Base-by-base conservation (phyloP, 169 alveolate genomes). In the Eimeria falciformis region DNA sequence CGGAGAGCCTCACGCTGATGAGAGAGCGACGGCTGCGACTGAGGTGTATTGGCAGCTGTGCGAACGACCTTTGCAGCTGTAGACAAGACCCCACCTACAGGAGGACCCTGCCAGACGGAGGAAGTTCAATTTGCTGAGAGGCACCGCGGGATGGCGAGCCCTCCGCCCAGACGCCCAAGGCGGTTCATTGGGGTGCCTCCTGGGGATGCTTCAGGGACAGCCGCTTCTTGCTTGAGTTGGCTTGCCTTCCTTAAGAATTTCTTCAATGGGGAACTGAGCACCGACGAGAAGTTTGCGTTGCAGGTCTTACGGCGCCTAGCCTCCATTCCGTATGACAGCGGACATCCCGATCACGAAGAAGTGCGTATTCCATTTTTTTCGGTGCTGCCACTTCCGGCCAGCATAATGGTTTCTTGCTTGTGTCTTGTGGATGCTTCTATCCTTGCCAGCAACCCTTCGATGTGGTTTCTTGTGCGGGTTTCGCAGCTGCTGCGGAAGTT, bases 211-310 rank as follows among this genome's bases (percentile, higher is more conserved):
- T 65, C 27, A 21, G 86, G 86, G 66, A 45, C 33, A 7, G 21
- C 68, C 86, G 43, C 86, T 2, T 77, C 86, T 56, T 77, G 86
- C 33, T 17, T 77, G 46, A 46, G 86, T 4, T 21, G 43, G n/a
- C 47, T 77, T 77, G 55, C 86, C 5, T 77, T 77, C 47, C 6
- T 77, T 25, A 77, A 53, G 14, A 77, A 77, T 47, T 25, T 77
- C 17, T 77, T 77, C 21, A 68, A 77, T 77, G 86, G 86, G 45
- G 86, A 77, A 9, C 4, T 77, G 86, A 77, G 58, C 11, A 21
- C 47, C 21, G 69, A 77, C 45, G 86, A 77, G 47, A 47, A 77
- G 69, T 68, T 77, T 46, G 68, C 43, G 21, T 53, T 77, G 68
- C 86, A 47, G 69, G 23, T 45, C 46, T 68, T 77, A 7, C 3